Conservation (phyloP, 768 basidiomycete genomes). For the Lentinus brumalis region DNA sequence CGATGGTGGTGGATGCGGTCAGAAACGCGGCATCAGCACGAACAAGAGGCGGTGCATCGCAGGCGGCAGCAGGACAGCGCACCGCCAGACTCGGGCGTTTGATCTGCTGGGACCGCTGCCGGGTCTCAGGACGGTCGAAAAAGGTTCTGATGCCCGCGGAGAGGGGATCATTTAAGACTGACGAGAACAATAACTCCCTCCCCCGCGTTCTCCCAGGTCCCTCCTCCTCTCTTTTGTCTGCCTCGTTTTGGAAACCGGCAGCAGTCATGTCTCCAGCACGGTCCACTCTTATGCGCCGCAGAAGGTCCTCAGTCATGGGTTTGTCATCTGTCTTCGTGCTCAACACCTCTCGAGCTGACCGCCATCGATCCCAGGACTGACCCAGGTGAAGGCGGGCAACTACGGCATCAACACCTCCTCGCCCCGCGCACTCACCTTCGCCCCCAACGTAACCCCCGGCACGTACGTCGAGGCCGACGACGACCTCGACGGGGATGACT, state of each 20-base stretch:
- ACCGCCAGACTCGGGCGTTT: conserved; percentile 1
- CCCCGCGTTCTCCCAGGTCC: conserved; percentile 13
- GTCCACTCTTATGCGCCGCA: conserved; percentile 34
- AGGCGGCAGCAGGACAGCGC: neutral
- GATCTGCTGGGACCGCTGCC: conserved; percentile 6
- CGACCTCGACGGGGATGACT: conserved; percentile 31
- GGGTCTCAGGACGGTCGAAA: conserved; percentile 3
- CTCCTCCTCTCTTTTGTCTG: conserved; percentile 13
- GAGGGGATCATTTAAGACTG: conserved; percentile 17
- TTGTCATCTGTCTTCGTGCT: conserved; percentile 17
- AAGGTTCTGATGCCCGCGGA: conserved; percentile 13
- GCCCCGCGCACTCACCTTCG: conserved; percentile 59
- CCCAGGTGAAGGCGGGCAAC: conserved; percentile 53
- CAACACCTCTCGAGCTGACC: neutral
- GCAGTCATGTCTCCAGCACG: conserved; percentile 40
- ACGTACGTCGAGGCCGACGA: conserved; percentile 46
- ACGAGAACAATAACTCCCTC: conserved; percentile 20
- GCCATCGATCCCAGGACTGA: conserved; percentile 26
- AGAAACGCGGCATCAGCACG: neutral
- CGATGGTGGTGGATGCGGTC: neutral
- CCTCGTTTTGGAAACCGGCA: conserved; percentile 15
- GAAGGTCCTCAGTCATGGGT: conserved; percentile 43
- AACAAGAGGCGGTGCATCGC: neutral
- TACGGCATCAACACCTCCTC: conserved; percentile 48
- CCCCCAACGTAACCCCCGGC: conserved; percentile 60